A percentile compares a stretch with the other conserved stretches of the same genome.
Conservation (phyloP, 2,329 filamentous ascomycete genomes). For the Aspergillus fructus region DNA sequence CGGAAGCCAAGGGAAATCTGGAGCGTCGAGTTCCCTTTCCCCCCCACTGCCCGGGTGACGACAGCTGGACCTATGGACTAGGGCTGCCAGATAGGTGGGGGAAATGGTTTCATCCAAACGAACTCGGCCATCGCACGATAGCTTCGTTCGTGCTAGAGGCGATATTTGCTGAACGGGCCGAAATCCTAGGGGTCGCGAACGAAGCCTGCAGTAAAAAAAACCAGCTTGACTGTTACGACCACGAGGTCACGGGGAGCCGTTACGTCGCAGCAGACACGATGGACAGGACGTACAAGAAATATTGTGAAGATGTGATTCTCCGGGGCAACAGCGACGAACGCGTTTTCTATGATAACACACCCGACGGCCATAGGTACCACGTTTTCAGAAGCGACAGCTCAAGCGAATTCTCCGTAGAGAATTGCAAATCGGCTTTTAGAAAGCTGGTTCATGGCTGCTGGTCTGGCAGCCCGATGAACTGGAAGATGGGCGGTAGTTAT, state of each 20-base stretch:
- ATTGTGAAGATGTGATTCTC: background rate
- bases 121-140: slow-evolving; percentile 17
- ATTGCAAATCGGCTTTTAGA: slow-evolving; percentile 4
- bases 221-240: background rate
- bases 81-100: slow-evolving; percentile 30
- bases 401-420: background rate
- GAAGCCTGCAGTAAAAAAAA: background rate
- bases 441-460: slow-evolving; percentile 17
- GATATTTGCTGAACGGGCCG: slow-evolving; percentile 2
- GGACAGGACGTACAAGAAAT: background rate
- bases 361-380: slow-evolving; percentile 6
- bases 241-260: background rate
- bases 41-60: background rate
- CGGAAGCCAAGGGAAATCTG: background rate
- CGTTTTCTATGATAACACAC: slow-evolving; percentile 2
- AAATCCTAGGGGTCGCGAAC: background rate
- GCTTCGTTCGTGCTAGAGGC: slow-evolving; percentile 12
- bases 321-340: background rate
- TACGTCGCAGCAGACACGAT: background rate
- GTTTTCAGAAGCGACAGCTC: background rate
- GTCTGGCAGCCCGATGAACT: slow-evolving; percentile 17
- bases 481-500: slow-evolving; percentile 18
- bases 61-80: slow-evolving; percentile 3
- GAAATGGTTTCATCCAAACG: slow-evolving; percentile 37
- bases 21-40: background rate